These are phyloP conservation scores for Leccinum truebloodii DNA, from an alignment of 768 basidiomycete species.

Conservation along the genomic window DNA sequence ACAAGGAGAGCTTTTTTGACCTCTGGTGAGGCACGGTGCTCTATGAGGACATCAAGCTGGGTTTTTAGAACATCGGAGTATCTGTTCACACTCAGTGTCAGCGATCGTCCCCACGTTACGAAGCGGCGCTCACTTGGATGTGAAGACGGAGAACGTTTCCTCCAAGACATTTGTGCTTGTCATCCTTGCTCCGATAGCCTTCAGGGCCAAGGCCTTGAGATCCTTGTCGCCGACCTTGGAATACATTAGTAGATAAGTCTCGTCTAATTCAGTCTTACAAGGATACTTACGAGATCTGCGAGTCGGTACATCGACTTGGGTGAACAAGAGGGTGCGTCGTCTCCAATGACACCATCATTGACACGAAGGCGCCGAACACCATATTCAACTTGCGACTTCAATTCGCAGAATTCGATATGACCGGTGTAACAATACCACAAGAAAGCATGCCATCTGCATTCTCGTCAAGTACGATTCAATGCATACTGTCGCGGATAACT, in stretches of 20 bases:
- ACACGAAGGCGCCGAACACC: not conserved
- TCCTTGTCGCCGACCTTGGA: constrained; percentile 16
- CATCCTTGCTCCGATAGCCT: constrained; percentile 21
- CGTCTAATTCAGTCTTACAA: no score
- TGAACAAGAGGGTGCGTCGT: constrained; percentile 25
- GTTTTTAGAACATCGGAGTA: constrained; percentile 17
- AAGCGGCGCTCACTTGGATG: constrained; percentile 20
- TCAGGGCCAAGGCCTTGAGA: constrained; percentile 20
- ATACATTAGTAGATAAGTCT: no score
- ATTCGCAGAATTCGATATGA: constrained; percentile 13
- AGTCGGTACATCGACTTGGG: constrained; percentile 41
- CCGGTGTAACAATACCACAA: constrained; percentile 31
- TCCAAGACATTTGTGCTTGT: constrained; percentile 21
- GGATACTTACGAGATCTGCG: constrained; percentile 30
- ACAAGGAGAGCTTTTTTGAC: constrained; percentile 19
- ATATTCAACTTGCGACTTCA: constrained; percentile 18
- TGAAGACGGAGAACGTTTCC: constrained; percentile 30
- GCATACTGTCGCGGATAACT: not conserved
- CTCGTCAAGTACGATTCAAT: not conserved
- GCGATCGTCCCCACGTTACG: not conserved
- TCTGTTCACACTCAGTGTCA: constrained; percentile 11
- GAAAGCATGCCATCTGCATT: constrained; percentile 24
- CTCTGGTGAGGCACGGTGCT: constrained; percentile 5
- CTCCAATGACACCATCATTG: no score
- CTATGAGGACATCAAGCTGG: constrained; percentile 20